phyloP scores from a whole-genome alignment of 805 yeast genomes.

The Cyberlindnera veronae region DNA sequence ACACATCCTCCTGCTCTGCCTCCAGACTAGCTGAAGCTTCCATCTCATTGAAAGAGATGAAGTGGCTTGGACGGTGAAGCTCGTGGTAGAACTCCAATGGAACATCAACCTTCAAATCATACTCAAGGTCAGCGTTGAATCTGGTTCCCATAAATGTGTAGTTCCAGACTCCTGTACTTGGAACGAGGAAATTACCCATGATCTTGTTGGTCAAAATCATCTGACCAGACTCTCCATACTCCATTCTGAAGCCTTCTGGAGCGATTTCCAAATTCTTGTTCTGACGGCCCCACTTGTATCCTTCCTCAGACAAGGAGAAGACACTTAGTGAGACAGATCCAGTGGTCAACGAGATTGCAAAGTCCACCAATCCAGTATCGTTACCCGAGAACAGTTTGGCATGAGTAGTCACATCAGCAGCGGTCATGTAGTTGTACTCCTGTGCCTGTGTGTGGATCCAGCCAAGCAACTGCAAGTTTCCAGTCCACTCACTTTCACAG shows the following conservation, averaged over 20 bases:
- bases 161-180: constrained; percentile 85
- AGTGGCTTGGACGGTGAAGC: constrained; percentile 85
- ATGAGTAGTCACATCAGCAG: constrained; percentile 68
- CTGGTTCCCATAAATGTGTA: constrained; percentile 83
- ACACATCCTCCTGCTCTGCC: constrained; percentile 65
- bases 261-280: constrained; percentile 52
- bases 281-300: constrained; percentile 71
- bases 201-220: constrained; percentile 69
- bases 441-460: constrained; percentile 90
- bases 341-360: constrained; percentile 70
- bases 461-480: constrained; percentile 77
- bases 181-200: constrained; percentile 82
- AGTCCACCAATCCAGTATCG: constrained; percentile 43
- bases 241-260: constrained; percentile 65
- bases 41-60: constrained; percentile 65
- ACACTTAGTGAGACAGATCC: constrained; percentile 82
- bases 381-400: constrained; percentile 34
- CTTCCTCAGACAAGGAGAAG: constrained; percentile 56
- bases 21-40: constrained; percentile 50
- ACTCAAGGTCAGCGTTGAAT: constrained; percentile 63
- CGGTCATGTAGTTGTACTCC: constrained; percentile 58
- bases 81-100: constrained; percentile 86
- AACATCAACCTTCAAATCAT: constrained; percentile 64
- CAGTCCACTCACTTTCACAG: constrained; percentile 46
- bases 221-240: constrained; percentile 61